These are phyloP conservation scores for Aspergillus ruber DNA, from an alignment of 2,329 filamentous ascomycete genomes.

Conservation along the genomic window DNA sequence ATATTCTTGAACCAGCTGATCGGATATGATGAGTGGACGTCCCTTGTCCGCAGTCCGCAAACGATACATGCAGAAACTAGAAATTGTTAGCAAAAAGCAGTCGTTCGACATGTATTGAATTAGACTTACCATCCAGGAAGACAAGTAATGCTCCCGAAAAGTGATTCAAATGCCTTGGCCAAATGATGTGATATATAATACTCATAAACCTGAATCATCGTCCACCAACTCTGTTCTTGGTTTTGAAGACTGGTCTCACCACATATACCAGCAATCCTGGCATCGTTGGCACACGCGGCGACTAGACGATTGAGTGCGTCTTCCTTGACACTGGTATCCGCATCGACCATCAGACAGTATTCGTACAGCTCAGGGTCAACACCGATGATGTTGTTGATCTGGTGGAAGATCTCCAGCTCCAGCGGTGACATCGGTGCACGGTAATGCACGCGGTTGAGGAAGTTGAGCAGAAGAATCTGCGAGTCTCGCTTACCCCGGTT, in stretches of 20 bases:
- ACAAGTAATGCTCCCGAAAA: constrained; percentile 97
- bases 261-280: constrained; percentile 95
- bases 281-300: constrained; percentile 84
- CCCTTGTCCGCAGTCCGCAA: constrained; percentile 89
- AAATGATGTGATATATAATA: constrained; percentile 99
- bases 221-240: constrained; percentile 93
- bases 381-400: constrained; percentile 98
- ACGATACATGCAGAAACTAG: constrained; percentile 97
- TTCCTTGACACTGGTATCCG: constrained; percentile 88
- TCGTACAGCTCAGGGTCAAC: constrained; percentile 97
- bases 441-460: constrained; percentile 96
- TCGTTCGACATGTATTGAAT: background rate
- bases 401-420: constrained; percentile 96
- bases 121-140: constrained; percentile 91
- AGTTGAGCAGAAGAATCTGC: constrained; percentile 91
- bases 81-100: constrained; percentile 29
- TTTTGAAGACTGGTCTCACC: constrained; percentile 96
- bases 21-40: constrained; percentile 87
- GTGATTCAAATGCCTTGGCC: constrained; percentile 92
- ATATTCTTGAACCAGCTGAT: constrained; percentile 82
- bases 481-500: constrained; percentile 99
- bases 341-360: constrained; percentile 95
- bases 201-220: constrained; percentile 99
- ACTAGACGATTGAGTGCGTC: constrained; percentile 91
- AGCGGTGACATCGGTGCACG: constrained; percentile 90